A percentile compares a stretch with the other conserved stretches of the same genome.
phyloP scores from a whole-genome alignment of 2,329 filamentous ascomycete species.

The Trichoderma semiorbis region DNA sequence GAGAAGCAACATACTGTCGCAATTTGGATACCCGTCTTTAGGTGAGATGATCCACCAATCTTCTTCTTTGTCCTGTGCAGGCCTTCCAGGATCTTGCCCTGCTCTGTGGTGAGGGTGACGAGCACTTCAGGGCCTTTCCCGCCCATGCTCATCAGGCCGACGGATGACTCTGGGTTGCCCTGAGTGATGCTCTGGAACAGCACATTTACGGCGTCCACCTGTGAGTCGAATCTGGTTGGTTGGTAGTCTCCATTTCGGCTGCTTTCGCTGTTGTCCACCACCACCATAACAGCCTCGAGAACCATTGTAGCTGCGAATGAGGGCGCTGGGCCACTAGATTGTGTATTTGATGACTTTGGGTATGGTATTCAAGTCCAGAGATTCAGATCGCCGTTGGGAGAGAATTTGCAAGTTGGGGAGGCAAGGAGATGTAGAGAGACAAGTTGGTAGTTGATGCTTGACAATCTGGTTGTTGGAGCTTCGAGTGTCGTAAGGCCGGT shows the following conservation, averaged over 20 bases:
- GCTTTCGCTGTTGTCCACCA: conserved; percentile 99
- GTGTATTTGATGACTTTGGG: neutral
- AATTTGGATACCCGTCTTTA: conserved; percentile 92
- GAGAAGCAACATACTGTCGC: conserved; percentile 67
- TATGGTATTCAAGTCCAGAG: neutral
- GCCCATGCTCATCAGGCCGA: conserved; percentile 98
- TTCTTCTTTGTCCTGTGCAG: conserved; percentile 85
- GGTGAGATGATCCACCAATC: conserved; percentile 83
- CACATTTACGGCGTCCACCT: conserved; percentile 90
- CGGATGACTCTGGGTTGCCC: conserved; percentile 93
- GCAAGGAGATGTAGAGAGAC: neutral
- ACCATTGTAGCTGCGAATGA: conserved; percentile 69
- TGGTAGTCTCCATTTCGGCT: conserved; percentile 93
- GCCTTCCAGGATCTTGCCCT: conserved; percentile 90
- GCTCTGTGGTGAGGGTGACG: conserved; percentile 92
- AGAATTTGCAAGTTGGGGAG: neutral
- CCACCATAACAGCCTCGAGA: conserved; percentile 98
- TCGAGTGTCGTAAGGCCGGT: conserved; percentile 42
- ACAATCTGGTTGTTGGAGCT: conserved; percentile 22
- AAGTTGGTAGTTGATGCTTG: neutral
- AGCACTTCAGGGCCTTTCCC: conserved; percentile 96
- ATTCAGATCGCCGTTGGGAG: neutral
- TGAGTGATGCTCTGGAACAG: conserved; percentile 95
- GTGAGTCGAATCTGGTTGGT: conserved; percentile 92
- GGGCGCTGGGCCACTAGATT: neutral